A percentile compares a stretch with the other conserved stretches of the same genome.
These are phyloP conservation scores for Isabelozyma heimii DNA, from an alignment of 805 yeast genomes.

Conservation along the genomic window DNA sequence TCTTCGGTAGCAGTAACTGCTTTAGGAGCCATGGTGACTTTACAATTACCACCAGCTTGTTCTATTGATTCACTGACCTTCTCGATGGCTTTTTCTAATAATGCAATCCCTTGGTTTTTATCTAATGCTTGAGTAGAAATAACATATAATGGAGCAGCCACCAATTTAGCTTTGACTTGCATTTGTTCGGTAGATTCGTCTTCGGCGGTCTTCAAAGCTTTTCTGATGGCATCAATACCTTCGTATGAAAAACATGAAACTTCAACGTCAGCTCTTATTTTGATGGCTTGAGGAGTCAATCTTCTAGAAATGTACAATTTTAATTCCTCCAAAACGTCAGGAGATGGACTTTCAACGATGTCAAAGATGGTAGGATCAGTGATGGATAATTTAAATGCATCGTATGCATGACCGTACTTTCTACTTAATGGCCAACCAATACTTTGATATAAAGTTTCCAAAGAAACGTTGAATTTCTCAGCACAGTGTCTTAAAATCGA, in stretches of 20 bases:
- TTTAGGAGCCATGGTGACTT: conserved; percentile 96
- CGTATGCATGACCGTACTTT: conserved; percentile 95
- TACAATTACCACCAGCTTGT: conserved; percentile 79
- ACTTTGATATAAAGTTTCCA: conserved; percentile 81
- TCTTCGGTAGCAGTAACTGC: conserved; percentile 98
- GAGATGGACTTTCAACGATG: conserved; percentile 66
- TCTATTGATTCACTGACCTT: conserved; percentile 69
- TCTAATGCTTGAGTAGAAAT: conserved; percentile 90
- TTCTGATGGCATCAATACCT: conserved; percentile 95
- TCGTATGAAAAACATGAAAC: conserved; percentile 96
- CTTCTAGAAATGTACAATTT: conserved; percentile 86
- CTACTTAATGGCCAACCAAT: conserved; percentile 97
- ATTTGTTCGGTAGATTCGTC: conserved; percentile 75
- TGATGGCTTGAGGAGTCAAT: conserved; percentile 96
- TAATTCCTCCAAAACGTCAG: conserved; percentile 78
- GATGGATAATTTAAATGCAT: conserved; percentile 94
- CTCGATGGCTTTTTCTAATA: conserved; percentile 75
- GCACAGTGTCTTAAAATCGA: conserved; percentile 98
- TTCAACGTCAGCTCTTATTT: conserved; percentile 97
- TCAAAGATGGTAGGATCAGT: conserved; percentile 88
- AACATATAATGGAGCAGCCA: conserved; percentile 96
- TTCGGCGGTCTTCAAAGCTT: conserved; percentile 86
- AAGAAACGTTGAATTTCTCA: conserved; percentile 85
- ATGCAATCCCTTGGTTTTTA: conserved; percentile 81
- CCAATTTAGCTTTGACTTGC: conserved; percentile 90